These are phyloP conservation scores for Cladorrhinum sp. DNA, from an alignment of 2,329 filamentous ascomycete species.

Conservation along the genomic window DNA sequence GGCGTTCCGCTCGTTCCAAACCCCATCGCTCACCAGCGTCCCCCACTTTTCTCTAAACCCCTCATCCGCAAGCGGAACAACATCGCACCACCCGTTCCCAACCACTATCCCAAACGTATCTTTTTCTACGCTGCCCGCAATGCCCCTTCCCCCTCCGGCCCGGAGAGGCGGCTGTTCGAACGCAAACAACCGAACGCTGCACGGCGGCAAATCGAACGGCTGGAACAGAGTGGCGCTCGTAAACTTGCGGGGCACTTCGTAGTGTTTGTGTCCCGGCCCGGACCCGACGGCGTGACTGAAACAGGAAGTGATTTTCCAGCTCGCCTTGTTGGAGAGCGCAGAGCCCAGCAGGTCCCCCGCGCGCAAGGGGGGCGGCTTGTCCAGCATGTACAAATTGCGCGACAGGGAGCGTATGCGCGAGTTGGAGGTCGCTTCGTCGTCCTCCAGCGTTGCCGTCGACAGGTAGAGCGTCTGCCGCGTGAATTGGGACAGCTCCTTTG, in stretches of 20 bases:
- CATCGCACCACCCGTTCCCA: conserved; percentile 20
- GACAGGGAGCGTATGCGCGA: conserved; percentile 16
- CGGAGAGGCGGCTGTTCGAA: conserved; percentile 16
- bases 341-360: neutral
- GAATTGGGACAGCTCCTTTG: conserved; percentile 14
- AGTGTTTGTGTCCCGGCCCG: conserved; percentile 16
- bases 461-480: conserved; percentile 19
- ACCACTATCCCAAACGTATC: conserved; percentile 19
- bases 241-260: conserved; percentile 18
- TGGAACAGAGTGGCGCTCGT: conserved; percentile 12
- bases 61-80: conserved; percentile 9
- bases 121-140: too few relatives aligned
- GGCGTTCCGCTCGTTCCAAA: conserved; percentile 15
- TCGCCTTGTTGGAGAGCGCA: neutral
- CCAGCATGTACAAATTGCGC: conserved; percentile 21
- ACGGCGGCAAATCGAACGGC: conserved; percentile 20
- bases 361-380: conserved; percentile 8
- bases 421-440: conserved; percentile 8
- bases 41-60: conserved; percentile 16
- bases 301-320: conserved; percentile 21
- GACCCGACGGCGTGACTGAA: conserved; percentile 21
- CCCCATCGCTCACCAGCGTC: conserved; percentile 14
- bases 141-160: neutral
- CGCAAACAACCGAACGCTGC: conserved; percentile 15
- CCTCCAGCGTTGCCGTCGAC: conserved; percentile 13